Evolutionary conservation across 1,284 basidiomycete genomes (phyloP).

Genomic region (Austroboletus sp.): DNA sequence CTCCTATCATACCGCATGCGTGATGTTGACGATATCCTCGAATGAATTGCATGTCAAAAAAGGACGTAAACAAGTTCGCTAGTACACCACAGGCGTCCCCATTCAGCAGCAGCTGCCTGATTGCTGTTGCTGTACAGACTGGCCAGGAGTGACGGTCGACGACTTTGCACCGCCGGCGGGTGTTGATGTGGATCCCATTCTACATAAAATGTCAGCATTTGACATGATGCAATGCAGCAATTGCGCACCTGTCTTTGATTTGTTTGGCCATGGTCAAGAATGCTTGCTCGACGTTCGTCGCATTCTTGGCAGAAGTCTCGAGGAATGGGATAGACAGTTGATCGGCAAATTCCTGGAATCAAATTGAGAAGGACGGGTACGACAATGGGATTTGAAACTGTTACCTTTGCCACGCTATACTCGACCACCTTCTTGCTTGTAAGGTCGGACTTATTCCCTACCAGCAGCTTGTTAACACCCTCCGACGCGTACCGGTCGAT

Average conservation of each 20-base stretch:
- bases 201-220: conserved; percentile 26
- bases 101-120: conserved; percentile 52
- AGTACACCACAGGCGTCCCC: conserved; percentile 14
- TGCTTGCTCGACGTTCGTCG: conserved; percentile 97
- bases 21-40: conserved; percentile 28
- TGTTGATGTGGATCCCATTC: conserved; percentile 73
- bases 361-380: conserved; percentile 5
- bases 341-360: conserved; percentile 82
- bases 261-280: conserved; percentile 99
- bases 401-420: conserved; percentile 91
- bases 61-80: conserved; percentile 12
- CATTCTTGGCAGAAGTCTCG: conserved; percentile 98
- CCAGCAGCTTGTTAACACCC: conserved; percentile 95
- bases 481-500: conserved; percentile 99
- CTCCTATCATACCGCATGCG: conserved; percentile 29
- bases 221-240: not conserved
- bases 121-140: conserved; percentile 50
- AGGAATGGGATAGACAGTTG: conserved; percentile 94
- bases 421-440: conserved; percentile 99
- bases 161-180: conserved; percentile 67
- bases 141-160: conserved; percentile 45
- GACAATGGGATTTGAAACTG: conserved; percentile 13
- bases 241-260: conserved; percentile 86
- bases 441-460: conserved; percentile 97
- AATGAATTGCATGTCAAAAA: conserved; percentile 14